A percentile compares a stretch with the other conserved stretches of the same genome.
These are phyloP conservation scores for Chytriomyces sp. DNA, from an alignment of 192 early-diverging fungal genomes.

Conservation along the genomic window DNA sequence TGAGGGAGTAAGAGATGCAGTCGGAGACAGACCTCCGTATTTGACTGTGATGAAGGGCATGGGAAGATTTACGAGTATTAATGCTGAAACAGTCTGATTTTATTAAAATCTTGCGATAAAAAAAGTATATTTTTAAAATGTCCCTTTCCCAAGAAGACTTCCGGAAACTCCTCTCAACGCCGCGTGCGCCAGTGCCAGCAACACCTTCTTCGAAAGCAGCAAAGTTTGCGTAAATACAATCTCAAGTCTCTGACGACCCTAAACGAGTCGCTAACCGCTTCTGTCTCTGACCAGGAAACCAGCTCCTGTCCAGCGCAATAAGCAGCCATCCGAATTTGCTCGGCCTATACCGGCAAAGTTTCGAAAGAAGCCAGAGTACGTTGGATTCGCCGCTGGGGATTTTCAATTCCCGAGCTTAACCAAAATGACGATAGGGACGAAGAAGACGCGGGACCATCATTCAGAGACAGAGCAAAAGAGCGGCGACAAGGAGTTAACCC, in stretches of 20 bases:
- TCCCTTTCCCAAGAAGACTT: constrained; percentile 79
- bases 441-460: constrained; percentile 43
- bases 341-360: constrained; percentile 44
- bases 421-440: constrained; percentile 14
- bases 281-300: not conserved
- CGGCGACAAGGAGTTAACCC: constrained; percentile 73
- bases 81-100: too few species aligned
- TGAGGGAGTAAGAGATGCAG: not conserved
- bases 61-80: too few species aligned
- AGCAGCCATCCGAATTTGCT: constrained; percentile 33
- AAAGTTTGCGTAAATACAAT: constrained; percentile 38
- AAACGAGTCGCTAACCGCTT: not conserved
- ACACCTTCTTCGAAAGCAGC: constrained; percentile 35
- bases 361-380: constrained; percentile 51
- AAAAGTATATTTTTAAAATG: constrained; percentile 1
- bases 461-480: constrained; percentile 93
- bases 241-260: not conserved
- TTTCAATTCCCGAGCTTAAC: not conserved
- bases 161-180: constrained; percentile 74
- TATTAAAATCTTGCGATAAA: too few species aligned
- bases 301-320: constrained; percentile 18
- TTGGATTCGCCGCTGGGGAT: not conserved
- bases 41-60: constrained; percentile 50
- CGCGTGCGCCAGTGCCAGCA: constrained; percentile 52
- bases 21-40: constrained; percentile 44